Base-by-base conservation (phyloP, 345 rosid species). In the Populus davidiana region DNA sequence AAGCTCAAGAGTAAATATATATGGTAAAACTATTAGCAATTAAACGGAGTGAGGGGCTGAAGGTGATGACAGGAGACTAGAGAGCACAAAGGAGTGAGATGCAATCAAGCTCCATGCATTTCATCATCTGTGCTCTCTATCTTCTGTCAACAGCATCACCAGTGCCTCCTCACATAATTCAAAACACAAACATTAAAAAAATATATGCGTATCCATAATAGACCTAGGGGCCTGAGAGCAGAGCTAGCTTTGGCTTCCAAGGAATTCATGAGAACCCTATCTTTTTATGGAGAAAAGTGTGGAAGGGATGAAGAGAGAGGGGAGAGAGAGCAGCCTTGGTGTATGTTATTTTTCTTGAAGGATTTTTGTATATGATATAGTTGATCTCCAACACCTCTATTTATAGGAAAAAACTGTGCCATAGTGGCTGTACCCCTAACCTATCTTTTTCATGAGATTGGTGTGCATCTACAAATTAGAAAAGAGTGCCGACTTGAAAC, bases 51-150 rank as follows among this genome's bases (percentile, higher is more conserved):
- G 78, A 75, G 85, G 81, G 82, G 83, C 77, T 75, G 86, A 67
- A n/a, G 81, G 82, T 89, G 93, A 87, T 91, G 96, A 89, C 94
- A 86, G 97, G 86, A 92, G 86, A 14, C 68, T 86, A 92, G 92
- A 90, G 92, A 91, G 94, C 91, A 89, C 96, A 80, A 89, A 90
- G 87, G 91, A 86, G 80, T 80, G 87, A 79, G 86, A 88, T 88
- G 88, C 90, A 67, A 33, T 33, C 4, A 33, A 41, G 70, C 70
- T 75, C 31, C 74, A 70, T 67, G 84, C 82, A 81, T 77, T 76
- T 80, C 88, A 80, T 87, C 94, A 69, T 91, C 90, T 82, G 92
- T 90, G 96, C 96, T 87, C 96, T 91, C 94, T 91, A 89, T 90
- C 94, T 91, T 90, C 94, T 90, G 96, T 90, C 96, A 89, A 84